Conservation (phyloP, 208 protist species). For the Acanthamoeba healyi region DNA sequence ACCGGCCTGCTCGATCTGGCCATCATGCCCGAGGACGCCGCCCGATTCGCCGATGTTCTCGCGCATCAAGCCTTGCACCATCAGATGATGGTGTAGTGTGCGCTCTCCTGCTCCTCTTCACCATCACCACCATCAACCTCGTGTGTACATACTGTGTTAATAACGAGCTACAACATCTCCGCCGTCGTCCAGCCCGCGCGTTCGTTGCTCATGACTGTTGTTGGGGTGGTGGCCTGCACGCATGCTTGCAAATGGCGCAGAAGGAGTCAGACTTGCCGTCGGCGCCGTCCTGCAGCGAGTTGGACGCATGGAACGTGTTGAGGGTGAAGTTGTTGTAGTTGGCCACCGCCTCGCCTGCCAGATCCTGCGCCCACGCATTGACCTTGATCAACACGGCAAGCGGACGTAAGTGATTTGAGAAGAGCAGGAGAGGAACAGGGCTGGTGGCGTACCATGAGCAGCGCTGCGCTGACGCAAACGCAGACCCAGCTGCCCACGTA, state of each 20-base stretch:
- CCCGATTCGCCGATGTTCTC: background rate
- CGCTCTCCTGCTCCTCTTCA: too few relatives aligned
- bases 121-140: too few relatives aligned
- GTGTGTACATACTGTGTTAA: too few relatives aligned
- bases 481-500: slow-evolving; percentile 54
- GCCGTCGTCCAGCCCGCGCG: too few relatives aligned
- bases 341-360: too few relatives aligned
- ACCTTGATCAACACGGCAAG: background rate
- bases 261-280: slow-evolving; percentile 13
- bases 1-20: background rate
- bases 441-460: slow-evolving; percentile 39
- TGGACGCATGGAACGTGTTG: too few relatives aligned
- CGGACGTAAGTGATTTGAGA: background rate
- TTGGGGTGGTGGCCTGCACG: too few relatives aligned
- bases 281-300: too few relatives aligned
- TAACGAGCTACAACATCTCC: too few relatives aligned
- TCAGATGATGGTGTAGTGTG: background rate
- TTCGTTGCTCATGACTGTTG: too few relatives aligned
- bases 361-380: slow-evolving; percentile 53
- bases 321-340: too few relatives aligned
- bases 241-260: slow-evolving; percentile 5
- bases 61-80: background rate
- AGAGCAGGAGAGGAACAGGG: too few relatives aligned
- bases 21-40: background rate
- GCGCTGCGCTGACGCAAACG: background rate